Conservation (phyloP, 176 grass and related monocot species). For the Zea luxurians region DNA sequence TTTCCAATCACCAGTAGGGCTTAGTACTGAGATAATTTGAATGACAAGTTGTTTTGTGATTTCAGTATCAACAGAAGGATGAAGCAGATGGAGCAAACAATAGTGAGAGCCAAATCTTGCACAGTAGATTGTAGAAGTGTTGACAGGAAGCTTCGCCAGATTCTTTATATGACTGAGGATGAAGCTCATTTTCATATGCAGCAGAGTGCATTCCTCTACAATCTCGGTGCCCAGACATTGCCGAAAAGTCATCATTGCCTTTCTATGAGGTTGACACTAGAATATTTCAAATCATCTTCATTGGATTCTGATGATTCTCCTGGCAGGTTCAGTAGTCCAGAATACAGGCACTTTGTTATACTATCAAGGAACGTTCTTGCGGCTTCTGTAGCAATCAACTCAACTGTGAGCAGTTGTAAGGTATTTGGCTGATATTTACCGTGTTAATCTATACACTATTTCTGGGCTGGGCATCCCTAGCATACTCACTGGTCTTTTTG, state of each 20-base stretch:
- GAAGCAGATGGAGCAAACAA: conserved; percentile 66
- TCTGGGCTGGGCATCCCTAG: conserved; percentile 18
- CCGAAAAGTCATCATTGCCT: conserved; percentile 90
- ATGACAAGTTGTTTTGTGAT: conserved; percentile 25
- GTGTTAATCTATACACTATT: conserved; percentile 13
- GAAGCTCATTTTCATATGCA: conserved; percentile 90
- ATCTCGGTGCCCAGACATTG: conserved; percentile 76
- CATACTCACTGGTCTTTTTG: conserved; percentile 36
- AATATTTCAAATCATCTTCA: conserved; percentile 70
- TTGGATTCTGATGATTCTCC: conserved; percentile 43
- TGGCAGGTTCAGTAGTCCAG: conserved; percentile 51
- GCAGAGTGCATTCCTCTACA: conserved; percentile 90
- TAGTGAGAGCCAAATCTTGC: conserved; percentile 60
- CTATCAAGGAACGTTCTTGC: conserved; percentile 83
- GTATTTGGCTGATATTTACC: conserved; percentile 48
- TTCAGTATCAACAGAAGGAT: conserved; percentile 76
- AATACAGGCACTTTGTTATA: conserved; percentile 70
- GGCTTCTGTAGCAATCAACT: conserved; percentile 81
- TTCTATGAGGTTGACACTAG: conserved; percentile 88
- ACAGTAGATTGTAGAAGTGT: conserved; percentile 78
- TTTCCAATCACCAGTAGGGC: not conserved
- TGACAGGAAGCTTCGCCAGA: conserved; percentile 81
- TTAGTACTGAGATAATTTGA: conserved; percentile 27
- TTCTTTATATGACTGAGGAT: conserved; percentile 89
- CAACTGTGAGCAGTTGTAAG: conserved; percentile 76